phyloP scores from a whole-genome alignment of 192 early-diverging fungal species.

The Chytriomyces hyalinus region DNA sequence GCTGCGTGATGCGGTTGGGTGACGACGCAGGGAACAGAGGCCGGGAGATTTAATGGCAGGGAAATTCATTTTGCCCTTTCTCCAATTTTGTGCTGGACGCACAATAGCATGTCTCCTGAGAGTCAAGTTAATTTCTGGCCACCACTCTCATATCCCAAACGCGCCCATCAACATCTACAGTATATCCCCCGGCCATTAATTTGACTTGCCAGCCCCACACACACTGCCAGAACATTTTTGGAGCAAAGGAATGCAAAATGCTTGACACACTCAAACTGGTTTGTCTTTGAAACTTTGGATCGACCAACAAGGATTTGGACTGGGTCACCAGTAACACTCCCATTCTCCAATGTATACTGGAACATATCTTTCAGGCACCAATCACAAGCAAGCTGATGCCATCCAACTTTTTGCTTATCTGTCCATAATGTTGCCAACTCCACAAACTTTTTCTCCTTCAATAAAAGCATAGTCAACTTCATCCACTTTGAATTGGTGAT shows the following conservation, averaged over 20 bases:
- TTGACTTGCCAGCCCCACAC: not conserved
- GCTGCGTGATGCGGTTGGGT: too few relatives aligned
- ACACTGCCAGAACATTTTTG: not conserved
- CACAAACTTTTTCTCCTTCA: not conserved
- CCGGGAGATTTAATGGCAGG: too few relatives aligned
- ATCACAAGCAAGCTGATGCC: not conserved
- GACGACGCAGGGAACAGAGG: too few relatives aligned
- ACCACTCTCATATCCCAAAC: not conserved
- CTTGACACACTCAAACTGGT: not conserved
- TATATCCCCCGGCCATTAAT: not conserved
- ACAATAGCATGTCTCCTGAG: not conserved
- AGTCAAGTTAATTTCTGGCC: not conserved
- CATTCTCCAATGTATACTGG: not conserved
- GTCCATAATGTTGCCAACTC: not conserved
- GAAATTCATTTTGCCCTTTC: too few relatives aligned
- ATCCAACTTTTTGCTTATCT: not conserved
- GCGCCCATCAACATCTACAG: not conserved
- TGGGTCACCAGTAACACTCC: not conserved
- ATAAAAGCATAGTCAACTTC: not conserved
- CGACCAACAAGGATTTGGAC: not conserved
- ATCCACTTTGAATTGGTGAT: not conserved
- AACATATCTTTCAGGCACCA: not conserved
- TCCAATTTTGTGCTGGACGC: too few relatives aligned
- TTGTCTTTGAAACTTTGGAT: not conserved
- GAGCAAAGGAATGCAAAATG: not conserved